Base-by-base conservation (phyloP, 352 stramenopile species). In the Pythium vanterpoolii region DNA sequence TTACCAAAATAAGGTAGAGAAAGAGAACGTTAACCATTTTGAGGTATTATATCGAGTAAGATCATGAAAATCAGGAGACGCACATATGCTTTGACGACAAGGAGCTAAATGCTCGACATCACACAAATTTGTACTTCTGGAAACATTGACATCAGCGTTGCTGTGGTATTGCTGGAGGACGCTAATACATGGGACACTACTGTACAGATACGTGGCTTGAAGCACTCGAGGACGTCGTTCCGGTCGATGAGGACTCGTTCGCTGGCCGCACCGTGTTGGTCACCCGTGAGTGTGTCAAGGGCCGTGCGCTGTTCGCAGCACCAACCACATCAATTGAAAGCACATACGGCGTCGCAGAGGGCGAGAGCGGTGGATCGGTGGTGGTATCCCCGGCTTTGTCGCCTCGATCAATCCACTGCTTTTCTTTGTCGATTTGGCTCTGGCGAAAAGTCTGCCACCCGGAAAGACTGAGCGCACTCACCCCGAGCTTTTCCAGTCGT, bases 391-490 rank as follows among this genome's bases (percentile, higher is more conserved):
- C 16, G 1, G 30, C 33, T 5, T 14, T 1, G 3, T 50, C 30
- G 21, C 36, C 5, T 38, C 28, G 6, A 40, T 14, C 16, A 10
- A 40, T 8, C 18, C 38, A 40, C n/a, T 23, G 16, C 26, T 48
- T 60, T 19, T 66, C 59, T 38, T 66, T 66, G 24, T 60, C 59
- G n/a, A 66, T 66, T 19, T 54, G n/a, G 16, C 51, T 66, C 30
- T 66, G 31, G 34, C 59, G 40, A 24, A 60, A 56, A 1, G n/a
- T 66, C 39, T 55, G 43, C 59, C 59, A 66, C 0, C 50, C 59
- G 1, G 59, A 56, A 13, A 66, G 31, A 40, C 26, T 66, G 11
- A 66, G 51, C 34, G 52, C 52, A 19, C 51, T 55, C 5, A 59
- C 42, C 14, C 44, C 51, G 3, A 51, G 36, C 24, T 56, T 59